A percentile compares a stretch with the other conserved stretches of the same genome.
Conservation (phyloP, 1,284 basidiomycete species). For the Ustilago tritici region DNA sequence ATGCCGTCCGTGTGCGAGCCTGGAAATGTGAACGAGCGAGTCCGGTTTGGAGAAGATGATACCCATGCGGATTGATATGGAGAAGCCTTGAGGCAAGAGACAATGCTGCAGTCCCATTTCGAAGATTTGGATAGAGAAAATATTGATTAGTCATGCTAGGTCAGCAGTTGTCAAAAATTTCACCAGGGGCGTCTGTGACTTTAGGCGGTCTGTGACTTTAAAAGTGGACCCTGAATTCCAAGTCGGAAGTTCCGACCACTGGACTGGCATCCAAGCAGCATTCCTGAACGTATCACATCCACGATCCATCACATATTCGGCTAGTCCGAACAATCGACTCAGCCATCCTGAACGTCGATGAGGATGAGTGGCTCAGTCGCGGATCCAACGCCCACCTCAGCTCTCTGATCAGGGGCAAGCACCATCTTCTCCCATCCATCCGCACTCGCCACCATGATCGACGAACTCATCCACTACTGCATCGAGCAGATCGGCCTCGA, state of each 20-base stretch:
- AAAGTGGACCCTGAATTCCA: conserved; percentile 20
- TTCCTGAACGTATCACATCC: not conserved
- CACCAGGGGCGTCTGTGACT: not conserved
- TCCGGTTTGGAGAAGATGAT: not conserved
- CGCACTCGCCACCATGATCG: conserved; percentile 72
- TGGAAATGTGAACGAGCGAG: not conserved
- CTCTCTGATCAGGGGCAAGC: not conserved
- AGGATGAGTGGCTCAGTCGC: conserved; percentile 1
- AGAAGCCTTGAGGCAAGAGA: not conserved
- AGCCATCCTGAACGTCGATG: not conserved
- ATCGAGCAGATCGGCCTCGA: conserved; percentile 83
- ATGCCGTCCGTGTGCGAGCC: not conserved
- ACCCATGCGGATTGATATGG: not conserved
- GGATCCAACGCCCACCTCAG: not conserved
- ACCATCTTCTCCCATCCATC: conserved; percentile 1
- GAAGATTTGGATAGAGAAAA: conserved; percentile 3
- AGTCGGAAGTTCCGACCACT: not conserved
- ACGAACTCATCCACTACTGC: conserved; percentile 80
- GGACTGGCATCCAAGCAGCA: no score
- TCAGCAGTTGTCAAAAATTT: conserved; percentile 5
- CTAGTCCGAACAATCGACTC: not conserved
- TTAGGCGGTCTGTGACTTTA: not conserved
- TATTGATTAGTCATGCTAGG: conserved; percentile 15
- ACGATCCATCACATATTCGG: conserved; percentile 4
- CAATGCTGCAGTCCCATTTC: conserved; percentile 2